Evolutionary conservation across 2,329 filamentous ascomycete genomes (phyloP).

Genomic region (Aspergillus uvarum): DNA sequence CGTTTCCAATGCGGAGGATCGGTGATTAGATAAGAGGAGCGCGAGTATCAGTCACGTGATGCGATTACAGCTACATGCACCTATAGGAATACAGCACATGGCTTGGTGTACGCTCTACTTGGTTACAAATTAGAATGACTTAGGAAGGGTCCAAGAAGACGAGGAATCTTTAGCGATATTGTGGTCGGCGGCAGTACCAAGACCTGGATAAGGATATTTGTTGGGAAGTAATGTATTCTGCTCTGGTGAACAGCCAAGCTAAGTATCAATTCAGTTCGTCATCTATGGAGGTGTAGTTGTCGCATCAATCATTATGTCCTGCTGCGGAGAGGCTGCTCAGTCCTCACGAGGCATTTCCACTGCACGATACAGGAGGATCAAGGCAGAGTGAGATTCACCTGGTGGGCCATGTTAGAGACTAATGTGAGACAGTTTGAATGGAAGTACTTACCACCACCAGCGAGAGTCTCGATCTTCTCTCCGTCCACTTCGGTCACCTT

Average conservation of each 20-base stretch:
- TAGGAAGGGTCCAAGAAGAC: not conserved
- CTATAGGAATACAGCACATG: no score
- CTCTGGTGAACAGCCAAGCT: not conserved
- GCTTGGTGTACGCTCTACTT: no score
- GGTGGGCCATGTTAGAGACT: slow-evolving; percentile 18
- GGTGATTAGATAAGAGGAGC: slow-evolving; percentile 6
- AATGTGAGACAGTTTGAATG: not conserved
- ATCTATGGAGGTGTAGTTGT: slow-evolving; percentile 1
- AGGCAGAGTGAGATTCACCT: slow-evolving; percentile 53
- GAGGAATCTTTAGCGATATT: not conserved
- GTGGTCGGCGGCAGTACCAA: no score
- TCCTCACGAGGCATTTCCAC: slow-evolving; percentile 50
- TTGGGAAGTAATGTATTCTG: not conserved
- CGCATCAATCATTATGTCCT: not conserved
- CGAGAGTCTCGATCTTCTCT: slow-evolving; percentile 86
- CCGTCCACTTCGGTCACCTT: slow-evolving; percentile 88
- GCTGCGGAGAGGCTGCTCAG: slow-evolving; percentile 14
- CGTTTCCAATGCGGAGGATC: not conserved
- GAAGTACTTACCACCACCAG: slow-evolving; percentile 70
- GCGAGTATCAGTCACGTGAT: not conserved
- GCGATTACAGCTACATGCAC: no score
- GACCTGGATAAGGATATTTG: not conserved
- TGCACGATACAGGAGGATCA: slow-evolving; percentile 52
- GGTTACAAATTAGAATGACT: not conserved
- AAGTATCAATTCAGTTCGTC: not conserved